phyloP scores from a whole-genome alignment of 2,329 filamentous ascomycete genomes.

The Meredithiella fracta region DNA sequence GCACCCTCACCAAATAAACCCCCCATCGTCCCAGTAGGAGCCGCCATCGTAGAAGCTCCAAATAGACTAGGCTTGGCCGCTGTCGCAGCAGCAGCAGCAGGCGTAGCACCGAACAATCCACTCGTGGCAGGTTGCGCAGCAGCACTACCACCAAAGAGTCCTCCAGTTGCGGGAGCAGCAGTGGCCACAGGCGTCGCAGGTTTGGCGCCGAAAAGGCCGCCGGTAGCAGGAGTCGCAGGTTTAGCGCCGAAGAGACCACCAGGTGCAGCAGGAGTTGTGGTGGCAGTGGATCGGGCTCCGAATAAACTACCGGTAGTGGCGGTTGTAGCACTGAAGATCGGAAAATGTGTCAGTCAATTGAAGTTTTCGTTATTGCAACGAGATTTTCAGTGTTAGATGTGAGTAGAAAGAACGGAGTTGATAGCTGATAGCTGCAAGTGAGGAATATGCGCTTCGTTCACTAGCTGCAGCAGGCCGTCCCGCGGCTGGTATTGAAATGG shows the following conservation, averaged over 20 bases:
- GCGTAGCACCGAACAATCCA: no score
- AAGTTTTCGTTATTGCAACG: not conserved
- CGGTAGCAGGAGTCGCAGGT: conserved; percentile 15
- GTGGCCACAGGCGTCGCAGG: conserved; percentile 16
- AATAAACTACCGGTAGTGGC: conserved; percentile 8
- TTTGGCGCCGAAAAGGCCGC: conserved; percentile 5
- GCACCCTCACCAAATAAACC: not conserved
- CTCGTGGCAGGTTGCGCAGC: not conserved
- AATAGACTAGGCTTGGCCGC: conserved; percentile 15
- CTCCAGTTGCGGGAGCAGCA: conserved; percentile 17
- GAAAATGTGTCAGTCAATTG: not conserved
- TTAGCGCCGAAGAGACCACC: conserved; percentile 23
- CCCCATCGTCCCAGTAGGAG: not conserved
- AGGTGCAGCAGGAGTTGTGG: conserved; percentile 19
- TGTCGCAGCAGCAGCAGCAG: conserved; percentile 6
- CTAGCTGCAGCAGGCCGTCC: conserved; percentile 7
- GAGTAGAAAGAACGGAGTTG: not conserved
- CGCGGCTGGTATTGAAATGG: not conserved
- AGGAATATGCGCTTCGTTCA: not conserved
- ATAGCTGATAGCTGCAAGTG: not conserved
- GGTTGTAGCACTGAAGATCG: conserved; percentile 14
- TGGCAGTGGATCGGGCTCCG: conserved; percentile 17
- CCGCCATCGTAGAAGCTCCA: conserved; percentile 12
- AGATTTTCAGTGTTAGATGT: not conserved
- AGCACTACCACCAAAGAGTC: conserved; percentile 4